Evolutionary conservation across 768 basidiomycete species (phyloP).

Genomic region (Russula vinacea): DNA sequence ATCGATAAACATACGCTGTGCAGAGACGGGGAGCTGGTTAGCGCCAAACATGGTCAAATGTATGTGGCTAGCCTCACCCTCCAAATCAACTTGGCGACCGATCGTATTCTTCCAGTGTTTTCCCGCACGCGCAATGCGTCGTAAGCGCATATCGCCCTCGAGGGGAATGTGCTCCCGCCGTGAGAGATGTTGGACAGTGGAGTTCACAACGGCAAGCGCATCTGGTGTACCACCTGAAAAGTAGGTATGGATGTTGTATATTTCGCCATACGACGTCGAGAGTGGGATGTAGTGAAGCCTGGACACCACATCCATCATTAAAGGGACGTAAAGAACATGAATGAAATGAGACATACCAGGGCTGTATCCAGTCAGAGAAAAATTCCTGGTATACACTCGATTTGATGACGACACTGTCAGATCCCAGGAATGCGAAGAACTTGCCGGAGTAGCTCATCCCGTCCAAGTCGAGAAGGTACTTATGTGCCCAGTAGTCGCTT

Average conservation of each 20-base stretch:
- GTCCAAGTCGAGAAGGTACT: constrained; percentile 87
- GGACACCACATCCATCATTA: background rate
- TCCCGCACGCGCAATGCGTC: constrained; percentile 87
- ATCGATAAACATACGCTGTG: constrained; percentile 81
- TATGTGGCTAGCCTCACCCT: constrained; percentile 54
- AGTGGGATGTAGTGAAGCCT: constrained; percentile 97
- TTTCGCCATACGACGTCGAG: constrained; percentile 79
- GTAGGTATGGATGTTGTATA: constrained; percentile 91
- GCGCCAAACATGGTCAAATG: constrained; percentile 11
- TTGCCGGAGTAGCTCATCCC: constrained; percentile 94
- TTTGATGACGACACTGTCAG: constrained; percentile 88
- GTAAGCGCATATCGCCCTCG: constrained; percentile 69
- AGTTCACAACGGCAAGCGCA: constrained; percentile 53
- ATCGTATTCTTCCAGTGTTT: constrained; percentile 87
- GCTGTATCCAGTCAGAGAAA: constrained; percentile 88
- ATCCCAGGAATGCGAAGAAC: constrained; percentile 80
- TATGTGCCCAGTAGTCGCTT: constrained; percentile 86
- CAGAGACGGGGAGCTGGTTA: constrained; percentile 23
- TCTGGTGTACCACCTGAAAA: constrained; percentile 80
- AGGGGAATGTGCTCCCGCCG: constrained; percentile 39
- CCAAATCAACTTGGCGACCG: constrained; percentile 85
- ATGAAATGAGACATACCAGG: constrained; percentile 62
- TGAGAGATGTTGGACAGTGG: constrained; percentile 40
- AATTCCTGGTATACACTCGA: constrained; percentile 89
- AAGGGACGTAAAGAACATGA: background rate